Conservation (phyloP, 208 protist species). For the Naegleria gruberi region DNA sequence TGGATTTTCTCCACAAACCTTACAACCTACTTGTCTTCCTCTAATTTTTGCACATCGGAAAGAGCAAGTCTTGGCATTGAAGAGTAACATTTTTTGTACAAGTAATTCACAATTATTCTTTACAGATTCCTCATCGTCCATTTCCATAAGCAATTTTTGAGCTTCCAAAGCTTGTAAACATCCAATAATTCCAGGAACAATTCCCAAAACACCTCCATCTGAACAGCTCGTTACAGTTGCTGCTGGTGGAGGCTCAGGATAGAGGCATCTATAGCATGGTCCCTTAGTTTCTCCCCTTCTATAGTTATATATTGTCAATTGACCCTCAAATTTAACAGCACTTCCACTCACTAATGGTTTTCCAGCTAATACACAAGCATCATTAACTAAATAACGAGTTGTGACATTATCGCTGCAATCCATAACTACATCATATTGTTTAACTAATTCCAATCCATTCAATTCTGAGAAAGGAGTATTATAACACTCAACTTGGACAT, state of each 20-base stretch:
- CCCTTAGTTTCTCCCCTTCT: background rate
- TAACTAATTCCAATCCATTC: constrained; percentile 65
- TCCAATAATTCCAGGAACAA: constrained; percentile 83
- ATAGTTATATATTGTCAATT: constrained; percentile 77
- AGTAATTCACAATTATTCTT: constrained; percentile 34
- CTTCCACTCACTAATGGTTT: constrained; percentile 82
- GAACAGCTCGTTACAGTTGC: constrained; percentile 73
- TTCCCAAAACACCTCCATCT: constrained; percentile 77
- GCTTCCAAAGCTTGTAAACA: constrained; percentile 80
- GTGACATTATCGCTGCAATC: constrained; percentile 83
- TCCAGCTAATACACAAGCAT: constrained; percentile 69
- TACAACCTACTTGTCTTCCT: constrained; percentile 46
- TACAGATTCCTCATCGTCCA: constrained; percentile 39
- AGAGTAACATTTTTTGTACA: constrained; percentile 64
- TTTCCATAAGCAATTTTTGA: constrained; percentile 66
- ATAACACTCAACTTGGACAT: constrained; percentile 42
- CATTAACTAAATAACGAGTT: constrained; percentile 83
- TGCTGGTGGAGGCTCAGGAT: constrained; percentile 66
- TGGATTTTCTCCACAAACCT: constrained; percentile 48
- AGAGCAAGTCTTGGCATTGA: constrained; percentile 61
- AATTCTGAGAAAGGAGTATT: constrained; percentile 41
- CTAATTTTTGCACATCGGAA: constrained; percentile 62
- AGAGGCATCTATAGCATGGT: constrained; percentile 85
- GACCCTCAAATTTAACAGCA: constrained; percentile 84
- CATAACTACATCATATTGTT: constrained; percentile 69